Evolutionary conservation across 805 yeast species (phyloP).

Genomic region (Jamesozyma lodderae): DNA sequence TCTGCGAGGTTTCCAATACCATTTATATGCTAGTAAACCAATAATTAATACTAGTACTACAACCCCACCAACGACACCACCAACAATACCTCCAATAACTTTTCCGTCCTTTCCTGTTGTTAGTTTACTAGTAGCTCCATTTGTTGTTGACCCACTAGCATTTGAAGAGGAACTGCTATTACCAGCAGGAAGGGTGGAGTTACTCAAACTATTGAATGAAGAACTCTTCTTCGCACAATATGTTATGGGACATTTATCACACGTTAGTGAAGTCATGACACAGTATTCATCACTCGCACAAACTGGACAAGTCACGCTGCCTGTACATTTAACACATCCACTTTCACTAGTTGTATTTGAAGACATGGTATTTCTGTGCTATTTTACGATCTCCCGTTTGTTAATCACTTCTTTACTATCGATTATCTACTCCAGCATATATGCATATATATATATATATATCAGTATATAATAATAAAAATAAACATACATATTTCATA

Average conservation of each 20-base stretch:
- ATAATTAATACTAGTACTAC: conserved; percentile 31
- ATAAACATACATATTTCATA: no score
- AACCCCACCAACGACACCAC: conserved; percentile 43
- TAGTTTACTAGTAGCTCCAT: conserved; percentile 13
- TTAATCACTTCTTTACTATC: no score
- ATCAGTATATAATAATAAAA: no score
- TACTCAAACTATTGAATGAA: conserved; percentile 7
- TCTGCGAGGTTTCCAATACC: conserved; percentile 34
- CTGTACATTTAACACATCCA: conserved; percentile 37
- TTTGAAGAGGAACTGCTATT: conserved; percentile 10
- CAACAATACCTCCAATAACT: conserved; percentile 68
- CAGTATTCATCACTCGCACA: conserved; percentile 50
- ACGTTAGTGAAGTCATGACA: conserved; percentile 45
- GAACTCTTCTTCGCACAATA: conserved; percentile 36
- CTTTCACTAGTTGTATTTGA: conserved; percentile 5
- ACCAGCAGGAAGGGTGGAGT: conserved; percentile 9
- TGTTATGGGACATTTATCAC: conserved; percentile 47
- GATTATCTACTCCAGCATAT: no score
- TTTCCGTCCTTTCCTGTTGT: conserved; percentile 21
- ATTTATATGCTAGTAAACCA: conserved; percentile 35
- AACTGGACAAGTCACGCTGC: conserved; percentile 41
- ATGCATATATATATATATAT: neutral
- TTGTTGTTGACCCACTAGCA: conserved; percentile 36
- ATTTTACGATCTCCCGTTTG: no score
- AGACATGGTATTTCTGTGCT: no score